These are phyloP conservation scores for Dryadomyces quercivorus DNA, from an alignment of 2,329 filamentous ascomycete species.

Conservation along the genomic window DNA sequence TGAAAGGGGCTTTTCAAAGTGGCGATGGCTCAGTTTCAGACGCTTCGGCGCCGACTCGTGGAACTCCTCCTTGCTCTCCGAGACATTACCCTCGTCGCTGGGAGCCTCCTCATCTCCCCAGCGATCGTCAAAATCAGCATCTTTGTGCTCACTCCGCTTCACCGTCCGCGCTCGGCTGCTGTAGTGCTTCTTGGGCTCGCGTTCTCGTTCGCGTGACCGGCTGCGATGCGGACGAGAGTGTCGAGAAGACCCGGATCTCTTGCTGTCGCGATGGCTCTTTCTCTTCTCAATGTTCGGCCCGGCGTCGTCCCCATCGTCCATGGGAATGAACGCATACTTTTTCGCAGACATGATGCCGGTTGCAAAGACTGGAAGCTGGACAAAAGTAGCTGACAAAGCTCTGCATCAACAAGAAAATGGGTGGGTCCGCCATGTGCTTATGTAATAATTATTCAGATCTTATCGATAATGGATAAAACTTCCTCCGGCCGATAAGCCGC, in stretches of 20 bases:
- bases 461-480: conserved; percentile 11
- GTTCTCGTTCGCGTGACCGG: conserved; percentile 13
- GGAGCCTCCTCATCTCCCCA: conserved; percentile 69
- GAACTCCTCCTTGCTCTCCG: conserved; percentile 44
- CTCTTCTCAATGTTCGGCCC: conserved; percentile 26
- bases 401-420: no score
- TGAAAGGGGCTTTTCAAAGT: conserved; percentile 12
- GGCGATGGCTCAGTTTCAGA: conserved; percentile 44
- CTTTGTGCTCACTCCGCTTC: conserved; percentile 21
- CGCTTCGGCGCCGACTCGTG: conserved; percentile 60
- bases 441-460: neutral
- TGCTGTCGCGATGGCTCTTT: conserved; percentile 37
- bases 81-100: conserved; percentile 14
- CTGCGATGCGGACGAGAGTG: conserved; percentile 14
- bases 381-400: neutral
- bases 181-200: conserved; percentile 26
- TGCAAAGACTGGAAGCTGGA: neutral
- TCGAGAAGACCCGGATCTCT: conserved; percentile 16
- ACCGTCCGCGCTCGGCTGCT: conserved; percentile 22
- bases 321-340: conserved; percentile 54
- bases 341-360: conserved; percentile 28
- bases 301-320: conserved; percentile 51
- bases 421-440: no score
- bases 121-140: conserved; percentile 55
- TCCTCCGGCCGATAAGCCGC: neutral